Conservation (phyloP, 257 asterid species). For the Paraleonurus japonicus region DNA sequence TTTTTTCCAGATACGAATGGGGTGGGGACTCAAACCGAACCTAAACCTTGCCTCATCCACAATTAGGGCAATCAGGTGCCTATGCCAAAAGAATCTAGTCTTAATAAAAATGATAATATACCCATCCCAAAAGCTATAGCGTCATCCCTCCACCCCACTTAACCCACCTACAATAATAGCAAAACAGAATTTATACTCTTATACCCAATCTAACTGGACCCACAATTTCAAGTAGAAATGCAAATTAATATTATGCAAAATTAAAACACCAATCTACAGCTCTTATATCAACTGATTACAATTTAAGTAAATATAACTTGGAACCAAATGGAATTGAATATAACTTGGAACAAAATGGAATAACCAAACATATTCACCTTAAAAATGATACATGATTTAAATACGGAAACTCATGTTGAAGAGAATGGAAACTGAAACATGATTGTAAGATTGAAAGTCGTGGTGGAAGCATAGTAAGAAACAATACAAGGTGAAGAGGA, state of each 20-base stretch:
- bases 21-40: too few relatives aligned
- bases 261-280: background rate
- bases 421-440: background rate
- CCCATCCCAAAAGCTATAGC: background rate
- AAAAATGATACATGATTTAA: background rate
- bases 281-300: background rate
- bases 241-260: background rate
- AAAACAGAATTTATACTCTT: conserved; percentile 22
- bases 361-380: background rate
- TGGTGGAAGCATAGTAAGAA: conserved; percentile 3
- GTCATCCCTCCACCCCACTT: conserved; percentile 8
- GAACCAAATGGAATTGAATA: background rate
- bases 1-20: background rate
- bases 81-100: background rate
- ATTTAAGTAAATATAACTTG: background rate
- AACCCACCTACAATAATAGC: background rate
- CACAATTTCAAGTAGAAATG: background rate
- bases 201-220: conserved; percentile 4
- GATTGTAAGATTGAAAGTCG: background rate
- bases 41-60: too few relatives aligned
- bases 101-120: background rate
- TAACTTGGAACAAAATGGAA: background rate
- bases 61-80: background rate
- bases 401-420: background rate
- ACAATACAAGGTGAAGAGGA: conserved; percentile 2